phyloP scores from a whole-genome alignment of 257 asterid genomes.

The Paraleonurus japonicus region DNA sequence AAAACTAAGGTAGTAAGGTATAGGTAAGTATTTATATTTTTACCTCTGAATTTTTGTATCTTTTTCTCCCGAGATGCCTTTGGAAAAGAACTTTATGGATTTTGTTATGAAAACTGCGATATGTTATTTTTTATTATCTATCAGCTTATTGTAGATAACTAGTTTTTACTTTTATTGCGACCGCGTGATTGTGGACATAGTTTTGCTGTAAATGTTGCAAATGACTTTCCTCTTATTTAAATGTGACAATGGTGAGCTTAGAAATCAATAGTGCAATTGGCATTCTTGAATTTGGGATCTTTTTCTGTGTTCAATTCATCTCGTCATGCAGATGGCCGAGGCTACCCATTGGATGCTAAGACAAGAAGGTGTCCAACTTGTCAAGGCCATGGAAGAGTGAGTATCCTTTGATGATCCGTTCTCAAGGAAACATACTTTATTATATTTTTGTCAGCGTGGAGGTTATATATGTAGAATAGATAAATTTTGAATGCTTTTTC shows the following conservation, averaged over 20 bases:
- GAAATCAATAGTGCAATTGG: constrained; percentile 18
- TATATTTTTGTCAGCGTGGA: background rate
- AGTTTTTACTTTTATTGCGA: background rate
- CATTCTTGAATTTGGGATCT: constrained; percentile 11
- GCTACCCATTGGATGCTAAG: constrained; percentile 68
- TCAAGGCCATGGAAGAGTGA: constrained; percentile 80
- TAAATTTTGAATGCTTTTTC: constrained; percentile 4
- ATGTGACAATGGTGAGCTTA: background rate
- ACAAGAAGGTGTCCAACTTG: constrained; percentile 67
- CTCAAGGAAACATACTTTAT: background rate
- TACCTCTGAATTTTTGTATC: background rate
- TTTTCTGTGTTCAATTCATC: constrained; percentile 20
- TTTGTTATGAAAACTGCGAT: too few relatives aligned
- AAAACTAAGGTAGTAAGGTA: background rate
- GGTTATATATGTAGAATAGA: background rate
- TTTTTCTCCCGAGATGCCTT: background rate
- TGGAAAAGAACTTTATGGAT: background rate
- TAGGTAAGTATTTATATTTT: background rate
- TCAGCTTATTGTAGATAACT: background rate
- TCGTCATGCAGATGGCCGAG: constrained; percentile 68
- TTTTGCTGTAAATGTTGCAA: background rate
- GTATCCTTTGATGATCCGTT: constrained; percentile 28
- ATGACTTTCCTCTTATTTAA: constrained; percentile 3
- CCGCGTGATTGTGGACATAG: background rate
- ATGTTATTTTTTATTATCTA: background rate